phyloP scores from a whole-genome alignment of 1,139 yeast species.

The Hemisphaericaspora lyxosophila region DNA sequence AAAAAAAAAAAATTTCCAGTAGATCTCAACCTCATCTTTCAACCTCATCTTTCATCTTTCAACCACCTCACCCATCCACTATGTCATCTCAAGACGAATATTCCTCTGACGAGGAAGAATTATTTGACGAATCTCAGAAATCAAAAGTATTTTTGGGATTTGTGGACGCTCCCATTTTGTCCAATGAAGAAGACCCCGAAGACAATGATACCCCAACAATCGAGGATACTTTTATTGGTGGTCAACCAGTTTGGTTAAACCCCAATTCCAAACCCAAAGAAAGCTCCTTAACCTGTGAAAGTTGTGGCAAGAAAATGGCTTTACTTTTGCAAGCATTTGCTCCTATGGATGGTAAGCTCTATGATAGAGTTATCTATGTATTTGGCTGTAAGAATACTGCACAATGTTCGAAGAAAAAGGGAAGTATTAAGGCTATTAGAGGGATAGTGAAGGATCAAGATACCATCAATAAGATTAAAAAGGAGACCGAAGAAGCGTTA shows the following conservation, averaged over 20 bases:
- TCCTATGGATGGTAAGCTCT: conserved; percentile 66
- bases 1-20: conserved; percentile 7
- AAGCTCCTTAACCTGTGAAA: conserved; percentile 57
- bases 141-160: conserved; percentile 57
- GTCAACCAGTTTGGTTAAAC: conserved; percentile 62
- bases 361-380: conserved; percentile 79
- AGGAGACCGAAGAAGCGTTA: conserved; percentile 35
- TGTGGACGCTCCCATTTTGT: conserved; percentile 52
- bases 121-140: conserved; percentile 20
- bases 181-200: conserved; percentile 27
- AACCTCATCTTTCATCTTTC: too few relatives aligned
- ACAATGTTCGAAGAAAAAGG: conserved; percentile 64
- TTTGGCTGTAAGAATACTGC: conserved; percentile 65
- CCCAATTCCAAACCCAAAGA: conserved; percentile 55
- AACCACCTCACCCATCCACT: neutral
- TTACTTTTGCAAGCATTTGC: conserved; percentile 77
- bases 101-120: conserved; percentile 45
- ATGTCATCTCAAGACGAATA: conserved; percentile 40
- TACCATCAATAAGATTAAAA: conserved; percentile 39
- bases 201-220: conserved; percentile 50
- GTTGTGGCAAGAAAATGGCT: conserved; percentile 63
- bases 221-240: conserved; percentile 82
- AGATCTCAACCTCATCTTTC: too few relatives aligned
- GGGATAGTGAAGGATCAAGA: conserved; percentile 65
- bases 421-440: conserved; percentile 70